phyloP scores from a whole-genome alignment of 768 basidiomycete species.

The Mycena indigotica region DNA sequence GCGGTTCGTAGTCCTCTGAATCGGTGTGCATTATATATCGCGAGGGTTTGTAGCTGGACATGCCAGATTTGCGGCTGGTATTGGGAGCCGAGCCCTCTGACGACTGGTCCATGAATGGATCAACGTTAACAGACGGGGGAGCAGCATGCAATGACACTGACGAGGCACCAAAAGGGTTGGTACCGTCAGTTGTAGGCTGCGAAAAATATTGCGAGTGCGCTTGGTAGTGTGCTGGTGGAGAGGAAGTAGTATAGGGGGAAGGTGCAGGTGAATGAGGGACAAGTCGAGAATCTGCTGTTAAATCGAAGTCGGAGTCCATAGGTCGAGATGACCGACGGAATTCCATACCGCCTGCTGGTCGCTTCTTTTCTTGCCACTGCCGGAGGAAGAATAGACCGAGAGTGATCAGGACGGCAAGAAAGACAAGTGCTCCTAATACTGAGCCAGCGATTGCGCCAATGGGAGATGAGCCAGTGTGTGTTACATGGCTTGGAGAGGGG shows the following conservation, averaged over 20 bases:
- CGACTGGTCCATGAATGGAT: conserved; percentile 22
- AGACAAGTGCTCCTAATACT: conserved; percentile 55
- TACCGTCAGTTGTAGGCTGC: conserved; percentile 1
- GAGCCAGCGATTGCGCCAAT: conserved; percentile 53
- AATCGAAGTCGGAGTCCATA: conserved; percentile 41
- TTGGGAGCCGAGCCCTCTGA: conserved; percentile 36
- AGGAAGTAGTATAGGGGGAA: conserved; percentile 16
- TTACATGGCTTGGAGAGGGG: conserved; percentile 8
- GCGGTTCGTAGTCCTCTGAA: conserved; percentile 55
- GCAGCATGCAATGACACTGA: not conserved
- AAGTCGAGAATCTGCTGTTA: conserved; percentile 34
- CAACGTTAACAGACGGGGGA: not conserved
- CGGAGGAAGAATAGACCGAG: conserved; percentile 55
- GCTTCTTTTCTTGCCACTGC: conserved; percentile 33
- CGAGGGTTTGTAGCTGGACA: conserved; percentile 53
- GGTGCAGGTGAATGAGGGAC: conserved; percentile 11
- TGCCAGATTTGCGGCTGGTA: conserved; percentile 54
- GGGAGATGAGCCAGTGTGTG: too few relatives aligned
- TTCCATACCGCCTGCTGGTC: conserved; percentile 25
- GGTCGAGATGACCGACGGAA: conserved; percentile 33
- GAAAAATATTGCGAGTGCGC: conserved; percentile 27
- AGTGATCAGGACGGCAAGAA: conserved; percentile 52
- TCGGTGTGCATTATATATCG: conserved; percentile 73
- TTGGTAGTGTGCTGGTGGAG: conserved; percentile 25
- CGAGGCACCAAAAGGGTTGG: conserved; percentile 10